phyloP scores from a whole-genome alignment of 805 yeast species.

The Teunomyces aglyptinius region DNA sequence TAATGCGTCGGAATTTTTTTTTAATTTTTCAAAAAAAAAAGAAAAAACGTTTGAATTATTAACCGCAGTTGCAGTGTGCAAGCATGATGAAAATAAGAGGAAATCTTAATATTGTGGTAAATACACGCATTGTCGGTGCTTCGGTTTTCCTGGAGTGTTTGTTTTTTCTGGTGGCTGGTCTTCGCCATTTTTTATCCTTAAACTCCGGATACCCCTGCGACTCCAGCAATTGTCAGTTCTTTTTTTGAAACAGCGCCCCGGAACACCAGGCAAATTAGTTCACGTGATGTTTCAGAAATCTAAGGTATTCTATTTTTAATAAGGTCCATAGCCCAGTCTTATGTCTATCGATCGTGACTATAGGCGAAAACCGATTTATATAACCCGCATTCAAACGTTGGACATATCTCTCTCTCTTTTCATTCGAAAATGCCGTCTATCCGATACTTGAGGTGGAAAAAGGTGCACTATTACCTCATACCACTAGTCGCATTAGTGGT shows the following conservation, averaged over 20 bases:
- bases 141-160: neutral
- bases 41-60: neutral
- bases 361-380: neutral
- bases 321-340: neutral
- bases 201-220: neutral
- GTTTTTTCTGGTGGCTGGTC: neutral
- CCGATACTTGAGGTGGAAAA: slow-evolving; percentile 30
- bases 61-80: neutral
- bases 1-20: neutral
- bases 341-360: neutral
- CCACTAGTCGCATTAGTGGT: slow-evolving; percentile 66
- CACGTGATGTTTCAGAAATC: neutral
- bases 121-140: neutral
- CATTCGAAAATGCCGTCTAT: neutral
- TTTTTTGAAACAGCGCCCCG: neutral
- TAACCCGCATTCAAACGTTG: neutral
- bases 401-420: neutral
- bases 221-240: neutral
- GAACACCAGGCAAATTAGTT: neutral
- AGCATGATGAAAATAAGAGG: neutral
- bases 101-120: neutral
- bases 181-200: neutral
- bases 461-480: slow-evolving; percentile 51
- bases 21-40: neutral
- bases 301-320: neutral